Evolutionary conservation across 305 asterid genomes (phyloP), one percentile per base, ranked within the genome.

Genomic region (Lippia alba): DNA sequence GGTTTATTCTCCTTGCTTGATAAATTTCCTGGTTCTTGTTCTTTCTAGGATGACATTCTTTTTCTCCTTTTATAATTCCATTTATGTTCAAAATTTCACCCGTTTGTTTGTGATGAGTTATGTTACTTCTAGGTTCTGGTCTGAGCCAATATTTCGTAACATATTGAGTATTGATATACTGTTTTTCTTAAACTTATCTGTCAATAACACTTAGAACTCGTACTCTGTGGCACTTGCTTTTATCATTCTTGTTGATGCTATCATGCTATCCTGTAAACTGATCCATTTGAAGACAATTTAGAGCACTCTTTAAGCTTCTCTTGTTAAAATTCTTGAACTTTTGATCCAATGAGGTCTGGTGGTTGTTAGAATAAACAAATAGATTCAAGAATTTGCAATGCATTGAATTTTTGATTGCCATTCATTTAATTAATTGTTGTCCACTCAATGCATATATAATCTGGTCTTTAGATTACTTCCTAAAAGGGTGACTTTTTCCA

Each of bases 1-100:
- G 56, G 49, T 66, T 61, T 70, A 30, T 73, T 64, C 49, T 63
- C 64, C 61, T 49, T 77, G 59, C 56, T 57, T 75, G 56, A 53
- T 66, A 56, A 56, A 44, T 59, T 68, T 18, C 56, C 51, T 61
- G 45, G 73, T 51, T 49, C 19, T 59, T 66, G 40, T 56, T 49
- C 15, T 45, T 50, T 60, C 44, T 19, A 30, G 17, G 7, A n/a
- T 56, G 10, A 18, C 12, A 54, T 3, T 74, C 44, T 40, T 10
- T 44, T 39, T 33, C 30, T 19, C 17, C 69, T 58, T 51, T 20
- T 33, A 64, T 80, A 48, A 33, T 60, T 19, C 55, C 56, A 56
- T 51, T 45, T 12, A 12, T 57, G 10, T 74, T 60, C 58, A 41
- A 44, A 67, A 49, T 61, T 67, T 59, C 49, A 45, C 56, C 61